Conservation (phyloP, 352 stramenopile genomes). For the Phytophthora pinifolia region DNA sequence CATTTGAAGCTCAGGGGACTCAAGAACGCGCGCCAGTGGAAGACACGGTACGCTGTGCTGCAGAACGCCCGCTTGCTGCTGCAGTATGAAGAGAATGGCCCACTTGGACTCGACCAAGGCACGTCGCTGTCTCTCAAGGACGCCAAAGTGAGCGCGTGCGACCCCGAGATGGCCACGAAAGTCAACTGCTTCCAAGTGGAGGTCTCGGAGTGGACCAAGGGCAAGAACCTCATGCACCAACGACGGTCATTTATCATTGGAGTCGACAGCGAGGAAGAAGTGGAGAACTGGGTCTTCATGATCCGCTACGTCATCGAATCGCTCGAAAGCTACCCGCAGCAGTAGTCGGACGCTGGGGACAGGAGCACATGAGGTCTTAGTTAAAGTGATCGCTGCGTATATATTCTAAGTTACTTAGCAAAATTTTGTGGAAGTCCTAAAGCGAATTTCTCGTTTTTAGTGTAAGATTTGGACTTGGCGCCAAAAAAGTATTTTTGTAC, state of each 20-base stretch:
- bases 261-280: constrained; percentile 71
- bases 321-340: constrained; percentile 54
- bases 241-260: constrained; percentile 72
- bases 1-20: constrained; percentile 70
- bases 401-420: too few relatives aligned
- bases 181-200: constrained; percentile 87
- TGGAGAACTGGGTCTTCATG: constrained; percentile 87
- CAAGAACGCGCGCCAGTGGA: constrained; percentile 69
- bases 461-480: not conserved
- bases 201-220: constrained; percentile 82
- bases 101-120: constrained; percentile 28
- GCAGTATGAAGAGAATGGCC: constrained; percentile 62
- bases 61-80: constrained; percentile 67
- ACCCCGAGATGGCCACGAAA: constrained; percentile 69
- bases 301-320: constrained; percentile 86
- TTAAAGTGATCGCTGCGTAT: too few relatives aligned
- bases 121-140: constrained; percentile 73
- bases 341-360: not conserved
- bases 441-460: too few relatives aligned
- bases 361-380: too few relatives aligned
- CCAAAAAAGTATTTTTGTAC: constrained; percentile 11
- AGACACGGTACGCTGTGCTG: constrained; percentile 80
- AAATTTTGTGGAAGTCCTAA: too few relatives aligned
- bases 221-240: constrained; percentile 59
- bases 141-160: constrained; percentile 72